Evolutionary conservation across 1,284 basidiomycete genomes (phyloP).

Genomic region (Trametes versicolor): DNA sequence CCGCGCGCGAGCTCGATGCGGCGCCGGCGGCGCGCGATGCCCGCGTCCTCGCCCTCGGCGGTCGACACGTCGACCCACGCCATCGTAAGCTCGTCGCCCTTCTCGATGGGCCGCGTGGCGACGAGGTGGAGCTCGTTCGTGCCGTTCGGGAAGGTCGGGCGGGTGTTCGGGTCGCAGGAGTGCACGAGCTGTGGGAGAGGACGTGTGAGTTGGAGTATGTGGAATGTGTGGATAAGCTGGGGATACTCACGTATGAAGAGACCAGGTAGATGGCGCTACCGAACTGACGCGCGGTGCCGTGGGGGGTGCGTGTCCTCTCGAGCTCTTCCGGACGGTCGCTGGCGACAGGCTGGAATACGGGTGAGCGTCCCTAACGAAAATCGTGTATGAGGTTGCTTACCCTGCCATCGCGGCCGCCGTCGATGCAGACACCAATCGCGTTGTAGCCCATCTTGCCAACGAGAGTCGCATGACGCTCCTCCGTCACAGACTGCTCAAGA

Average conservation of each 20-base stretch:
- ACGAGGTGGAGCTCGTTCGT: constrained; percentile 73
- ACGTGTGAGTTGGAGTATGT: not conserved
- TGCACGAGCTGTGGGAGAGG: constrained; percentile 60
- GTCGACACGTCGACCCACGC: constrained; percentile 76
- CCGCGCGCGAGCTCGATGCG: constrained; percentile 79
- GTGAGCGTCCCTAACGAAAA: too few species aligned
- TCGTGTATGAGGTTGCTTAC: constrained; percentile 47
- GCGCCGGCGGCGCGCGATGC: constrained; percentile 68
- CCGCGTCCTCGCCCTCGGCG: constrained; percentile 58
- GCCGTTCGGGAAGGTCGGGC: constrained; percentile 67
- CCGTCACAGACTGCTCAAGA: constrained; percentile 72
- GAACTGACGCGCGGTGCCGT: constrained; percentile 76
- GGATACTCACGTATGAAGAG: constrained; percentile 70
- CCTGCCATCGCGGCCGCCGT: constrained; percentile 73
- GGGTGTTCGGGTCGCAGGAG: constrained; percentile 74
- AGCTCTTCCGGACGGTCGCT: constrained; percentile 67
- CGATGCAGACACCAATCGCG: constrained; percentile 72
- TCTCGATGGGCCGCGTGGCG: constrained; percentile 69
- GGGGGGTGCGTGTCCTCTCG: constrained; percentile 77
- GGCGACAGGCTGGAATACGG: constrained; percentile 64
- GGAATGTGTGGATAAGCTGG: not conserved
- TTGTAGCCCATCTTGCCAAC: constrained; percentile 81
- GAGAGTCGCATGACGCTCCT: constrained; percentile 69
- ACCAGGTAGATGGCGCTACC: constrained; percentile 78
- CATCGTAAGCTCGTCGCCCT: constrained; percentile 78